phyloP scores from a whole-genome alignment of 225 moss, liverwort and hornwort genomes.

The Asterella californica region DNA sequence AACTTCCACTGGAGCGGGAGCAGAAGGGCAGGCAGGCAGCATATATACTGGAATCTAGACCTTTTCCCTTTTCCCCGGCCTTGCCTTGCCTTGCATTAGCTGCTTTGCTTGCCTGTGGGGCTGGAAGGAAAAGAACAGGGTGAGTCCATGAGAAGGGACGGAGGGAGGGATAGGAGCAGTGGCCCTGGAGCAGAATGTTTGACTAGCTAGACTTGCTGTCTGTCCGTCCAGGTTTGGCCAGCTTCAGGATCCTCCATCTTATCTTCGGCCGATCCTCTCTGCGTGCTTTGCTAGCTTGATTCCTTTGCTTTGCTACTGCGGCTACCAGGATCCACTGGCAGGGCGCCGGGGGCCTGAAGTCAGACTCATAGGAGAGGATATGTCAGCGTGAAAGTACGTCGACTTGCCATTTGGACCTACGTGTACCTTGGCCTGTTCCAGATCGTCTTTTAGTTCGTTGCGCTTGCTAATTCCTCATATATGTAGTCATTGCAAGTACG shows the following conservation, averaged over 20 bases:
- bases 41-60: background rate
- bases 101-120: background rate
- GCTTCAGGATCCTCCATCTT: constrained; percentile 6
- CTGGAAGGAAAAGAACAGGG: constrained; percentile 1
- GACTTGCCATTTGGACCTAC: background rate
- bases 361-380: background rate
- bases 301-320: background rate
- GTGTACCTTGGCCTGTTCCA: background rate
- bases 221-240: constrained; percentile 8
- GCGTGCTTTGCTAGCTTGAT: background rate
- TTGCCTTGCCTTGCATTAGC: background rate
- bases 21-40: too few species aligned
- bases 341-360: background rate
- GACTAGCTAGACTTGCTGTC: background rate
- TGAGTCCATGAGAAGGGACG: constrained; percentile 9
- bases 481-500: background rate
- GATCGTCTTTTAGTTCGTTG: background rate
- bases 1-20: background rate
- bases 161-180: background rate
- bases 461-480: background rate
- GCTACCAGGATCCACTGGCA: background rate
- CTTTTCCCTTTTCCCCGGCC: background rate
- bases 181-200: background rate
- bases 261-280: constrained; percentile 8
- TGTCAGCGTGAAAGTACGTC: background rate